Base-by-base conservation (phyloP, 2,329 filamentous ascomycete species). In the Coniochaeta hoffmannii region DNA sequence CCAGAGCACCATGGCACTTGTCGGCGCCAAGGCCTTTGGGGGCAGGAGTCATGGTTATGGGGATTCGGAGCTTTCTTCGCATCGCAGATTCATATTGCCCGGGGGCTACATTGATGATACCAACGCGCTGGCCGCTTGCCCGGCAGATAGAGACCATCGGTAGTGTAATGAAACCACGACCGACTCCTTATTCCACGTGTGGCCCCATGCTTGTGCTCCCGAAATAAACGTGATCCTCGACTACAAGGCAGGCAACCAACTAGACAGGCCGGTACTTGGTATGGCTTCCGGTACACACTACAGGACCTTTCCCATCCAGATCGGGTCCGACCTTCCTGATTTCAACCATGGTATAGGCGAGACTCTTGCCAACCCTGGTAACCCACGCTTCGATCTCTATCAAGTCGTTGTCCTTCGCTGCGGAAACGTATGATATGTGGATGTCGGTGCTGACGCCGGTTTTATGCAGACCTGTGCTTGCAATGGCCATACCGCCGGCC, bases 401-500 rank as follows among this genome's bases (percentile, higher is more conserved):
- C 61, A 75, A 76, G 57, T 90, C 87, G 14, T 85, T 87, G 26
- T 79, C 74, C 50, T 74, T 75, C 1, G 87, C 87, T 3, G 80
- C 80, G 35, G 79, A 79, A 55, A 87, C 73, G 63, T 89, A 91
- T 53, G 80, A 83, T 58, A 89, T 78, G 69, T 90, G 87, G 66
- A 91, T 90, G 67, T 91, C 88, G 34, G 86, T 78, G 60, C 83
- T 87, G 32, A 88, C 87, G 50, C 88, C 87, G 3, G 85, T 87
- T 63, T 77, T 79, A 30, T 78, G 75, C 26, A 76, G 70, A 56
- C 85, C 68, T 60, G 88, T 86, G 71, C 82, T 79, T 4, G 85
- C 82, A 62, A 91, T 86, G 22, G 86, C 86, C 70, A 90, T 76
- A 31, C 87, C 87, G 38, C 87, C 88, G 6, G 81, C 79, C 80